These are phyloP conservation scores for Curvularia eragrostidis DNA, from an alignment of 2,329 filamentous ascomycete genomes.

Conservation along the genomic window DNA sequence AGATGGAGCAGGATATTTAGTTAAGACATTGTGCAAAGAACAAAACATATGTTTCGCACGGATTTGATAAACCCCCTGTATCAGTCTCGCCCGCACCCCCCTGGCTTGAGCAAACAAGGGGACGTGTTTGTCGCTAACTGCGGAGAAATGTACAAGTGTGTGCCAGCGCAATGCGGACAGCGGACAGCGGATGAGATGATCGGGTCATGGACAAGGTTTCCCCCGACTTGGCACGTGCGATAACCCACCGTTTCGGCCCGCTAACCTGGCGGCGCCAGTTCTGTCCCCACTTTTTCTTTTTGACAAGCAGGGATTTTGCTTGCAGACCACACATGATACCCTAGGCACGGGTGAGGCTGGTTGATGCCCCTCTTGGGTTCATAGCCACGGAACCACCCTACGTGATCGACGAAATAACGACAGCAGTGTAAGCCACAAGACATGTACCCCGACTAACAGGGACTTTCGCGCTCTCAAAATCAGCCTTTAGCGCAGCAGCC, in stretches of 20 bases:
- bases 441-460: background rate
- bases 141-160: background rate
- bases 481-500: background rate
- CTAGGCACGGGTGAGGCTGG: background rate
- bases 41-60: background rate
- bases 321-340: background rate
- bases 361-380: background rate
- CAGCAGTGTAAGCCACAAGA: background rate
- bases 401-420: background rate
- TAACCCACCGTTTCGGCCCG: background rate
- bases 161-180: background rate
- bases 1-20: background rate
- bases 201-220: background rate
- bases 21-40: background rate
- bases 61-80: background rate
- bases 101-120: background rate
- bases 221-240: background rate
- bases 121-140: background rate
- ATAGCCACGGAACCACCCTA: background rate
- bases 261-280: background rate
- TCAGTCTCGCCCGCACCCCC: background rate
- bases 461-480: background rate
- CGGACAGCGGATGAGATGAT: background rate
- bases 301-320: background rate
- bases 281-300: background rate